Conservation (phyloP, 768 basidiomycete genomes). For the Hericium alpestre region DNA sequence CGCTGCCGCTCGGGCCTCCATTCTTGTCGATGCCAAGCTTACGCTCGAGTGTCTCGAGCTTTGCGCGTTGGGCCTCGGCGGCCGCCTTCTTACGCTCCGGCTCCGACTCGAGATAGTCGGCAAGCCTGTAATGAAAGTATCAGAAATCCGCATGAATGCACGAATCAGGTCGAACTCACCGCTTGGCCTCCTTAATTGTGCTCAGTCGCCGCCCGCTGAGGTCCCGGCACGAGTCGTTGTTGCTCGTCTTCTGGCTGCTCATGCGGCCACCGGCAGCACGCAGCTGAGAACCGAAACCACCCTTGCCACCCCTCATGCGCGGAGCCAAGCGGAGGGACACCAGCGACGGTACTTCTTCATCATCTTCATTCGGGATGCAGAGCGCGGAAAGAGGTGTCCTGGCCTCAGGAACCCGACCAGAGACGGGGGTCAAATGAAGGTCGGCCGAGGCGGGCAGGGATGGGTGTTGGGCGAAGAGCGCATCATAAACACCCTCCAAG, state of each 20-base stretch:
- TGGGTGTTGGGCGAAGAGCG: constrained; percentile 37
- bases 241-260: constrained; percentile 91
- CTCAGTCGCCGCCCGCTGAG: constrained; percentile 81
- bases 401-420: constrained; percentile 21
- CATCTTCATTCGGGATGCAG: constrained; percentile 17
- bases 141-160: neutral
- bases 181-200: constrained; percentile 94
- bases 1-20: constrained; percentile 21
- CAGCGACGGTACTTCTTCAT: constrained; percentile 22
- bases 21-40: constrained; percentile 58
- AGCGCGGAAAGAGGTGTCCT: constrained; percentile 27
- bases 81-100: constrained; percentile 72
- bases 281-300: constrained; percentile 93
- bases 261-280: constrained; percentile 96
- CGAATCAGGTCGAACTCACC: constrained; percentile 36
- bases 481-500: constrained; percentile 30
- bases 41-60: constrained; percentile 76
- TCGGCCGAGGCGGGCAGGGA: constrained; percentile 32
- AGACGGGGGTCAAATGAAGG: constrained; percentile 32
- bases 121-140: constrained; percentile 40
- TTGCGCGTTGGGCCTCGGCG: constrained; percentile 67
- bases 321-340: constrained; percentile 69
- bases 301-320: constrained; percentile 80
- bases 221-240: constrained; percentile 91
- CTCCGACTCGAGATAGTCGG: constrained; percentile 77